Evolutionary conservation across 2,329 filamentous ascomycete genomes (phyloP).

Genomic region (Paraphoma chrysanthemicola): DNA sequence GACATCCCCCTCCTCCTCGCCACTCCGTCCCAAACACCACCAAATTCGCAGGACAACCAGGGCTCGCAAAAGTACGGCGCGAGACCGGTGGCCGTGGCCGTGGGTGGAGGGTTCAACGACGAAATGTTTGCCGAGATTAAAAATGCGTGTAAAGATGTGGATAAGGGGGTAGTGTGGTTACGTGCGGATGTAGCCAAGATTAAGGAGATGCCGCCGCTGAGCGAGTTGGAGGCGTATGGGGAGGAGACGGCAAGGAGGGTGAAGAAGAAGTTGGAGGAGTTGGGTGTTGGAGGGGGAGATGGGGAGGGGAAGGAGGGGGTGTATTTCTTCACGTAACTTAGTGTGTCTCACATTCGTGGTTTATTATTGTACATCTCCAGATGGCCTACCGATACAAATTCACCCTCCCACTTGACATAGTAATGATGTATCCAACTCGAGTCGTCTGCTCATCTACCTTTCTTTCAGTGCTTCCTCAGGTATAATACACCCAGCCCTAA

Average conservation of each 20-base stretch:
- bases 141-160: conserved; percentile 6
- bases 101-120: conserved; percentile 14
- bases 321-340: conserved; percentile 10
- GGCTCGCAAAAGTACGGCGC: conserved; percentile 14
- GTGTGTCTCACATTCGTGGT: too few species aligned
- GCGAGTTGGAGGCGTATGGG: conserved; percentile 11
- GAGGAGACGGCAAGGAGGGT: conserved; percentile 7
- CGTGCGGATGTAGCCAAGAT: conserved; percentile 2
- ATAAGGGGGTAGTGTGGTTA: conserved; percentile 12
- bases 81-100: conserved; percentile 6
- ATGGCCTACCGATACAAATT: neutral
- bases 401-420: neutral
- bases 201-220: conserved; percentile 4
- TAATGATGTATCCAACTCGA: neutral
- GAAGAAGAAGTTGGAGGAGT: conserved; percentile 9
- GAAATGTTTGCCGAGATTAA: conserved; percentile 3
- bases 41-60: neutral
- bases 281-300: conserved; percentile 7
- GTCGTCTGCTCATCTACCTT: neutral
- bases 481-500: conserved; percentile 70
- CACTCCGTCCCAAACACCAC: neutral
- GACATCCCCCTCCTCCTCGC: conserved; percentile 16
- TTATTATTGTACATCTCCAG: too few species aligned
- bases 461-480: conserved; percentile 37
- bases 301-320: conserved; percentile 3